Evolutionary conservation across 164 flowering plant species (phyloP), one percentile per base, ranked within the genome.

Genomic region (Annona cherimola): DNA sequence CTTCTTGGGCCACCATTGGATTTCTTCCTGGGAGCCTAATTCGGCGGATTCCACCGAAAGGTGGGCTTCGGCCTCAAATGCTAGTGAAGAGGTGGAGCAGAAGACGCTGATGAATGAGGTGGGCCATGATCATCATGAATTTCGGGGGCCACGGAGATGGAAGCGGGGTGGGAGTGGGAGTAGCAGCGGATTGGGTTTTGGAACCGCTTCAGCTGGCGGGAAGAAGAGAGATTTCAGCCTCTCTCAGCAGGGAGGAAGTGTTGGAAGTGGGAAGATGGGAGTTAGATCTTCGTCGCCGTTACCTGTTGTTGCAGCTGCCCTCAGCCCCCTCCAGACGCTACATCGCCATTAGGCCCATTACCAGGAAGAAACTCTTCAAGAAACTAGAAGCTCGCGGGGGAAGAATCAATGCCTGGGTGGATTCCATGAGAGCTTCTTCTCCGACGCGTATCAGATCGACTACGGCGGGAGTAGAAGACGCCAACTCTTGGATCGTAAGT

Each of bases 351-450:
- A n/a, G n/a, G n/a, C n/a, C n/a, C n/a, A n/a, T n/a, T n/a, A n/a
- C n/a, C n/a, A n/a, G n/a, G n/a, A n/a, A n/a, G n/a, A n/a, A n/a
- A n/a, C n/a, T n/a, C n/a, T n/a, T n/a, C n/a, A n/a, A 84, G 70
- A 85, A 79, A 63, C 71, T 85, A 44, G 94, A 88, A 41, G 82
- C 76, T 54, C 79, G 62, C 1, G 78, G 71, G 0, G 76, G 74
- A 0, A 79, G 84, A 73, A 74, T 86, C 72, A 86, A 79, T 76
- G 76, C 89, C 4, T 89, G 90, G 91, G 83, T 74, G 9, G 76
- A 91, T 46, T 84, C 99, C n/a, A 92, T 94, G 97, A 86, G 81
- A 64, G 96, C 89, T 45, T 90, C 97, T 5, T 94, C 98, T 18
- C 97, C 98, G 1, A 86, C 93, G 16, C 96, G 83, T 50, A 4